Evolutionary conservation across 306 rosid species (phyloP), one percentile per base, ranked within the genome.

Genomic region (Dryas drummondii): DNA sequence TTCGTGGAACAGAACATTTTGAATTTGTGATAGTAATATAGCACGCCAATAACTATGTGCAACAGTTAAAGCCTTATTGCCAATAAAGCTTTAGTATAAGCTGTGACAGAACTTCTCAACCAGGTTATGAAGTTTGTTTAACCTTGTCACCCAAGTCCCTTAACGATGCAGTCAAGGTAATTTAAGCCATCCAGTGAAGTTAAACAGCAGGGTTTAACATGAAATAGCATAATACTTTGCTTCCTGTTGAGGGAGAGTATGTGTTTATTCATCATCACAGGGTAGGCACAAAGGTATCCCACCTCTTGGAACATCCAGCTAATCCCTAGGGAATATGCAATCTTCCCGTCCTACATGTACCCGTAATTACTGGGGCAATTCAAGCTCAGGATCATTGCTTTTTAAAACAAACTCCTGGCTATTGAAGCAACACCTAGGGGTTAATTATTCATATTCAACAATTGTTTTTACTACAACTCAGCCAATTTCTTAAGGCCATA

Each of bases 141-240:
- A 65, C 42, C 52, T 12, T 9, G 44, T 40, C 5, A 42, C 19
- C 61, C 54, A 53, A 13, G 55, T 69, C 7, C 64, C 75, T 77
- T 72, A 27, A 52, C 40, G 76, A 52, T 37, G 41, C 63, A 68
- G 60, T 56, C 10, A 26, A 67, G 76, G 37, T 59, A 67, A 46
- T 47, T 77, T 19, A 49, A 74, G 53, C 68, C 72, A 62, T 41
- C 41, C 62, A 22, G 49, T 9, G 68, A 68, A 63, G 71, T 52
- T 59, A 58, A 53, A 44, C 62, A 27, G 65, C 27, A 58, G 46
- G 13, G 22, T 17, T 65, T 56, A 70, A 11, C 52, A 22, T 22
- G 37, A 32, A 17, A 49, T 66, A 65, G 82, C 55, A 47, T 54
- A 16, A 15, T 50, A 50, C 49, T 73, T 82, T 63, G 82, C 80